Evolutionary conservation across 805 yeast genomes (phyloP).

Genomic region (Saccharomycopsis vini): DNA sequence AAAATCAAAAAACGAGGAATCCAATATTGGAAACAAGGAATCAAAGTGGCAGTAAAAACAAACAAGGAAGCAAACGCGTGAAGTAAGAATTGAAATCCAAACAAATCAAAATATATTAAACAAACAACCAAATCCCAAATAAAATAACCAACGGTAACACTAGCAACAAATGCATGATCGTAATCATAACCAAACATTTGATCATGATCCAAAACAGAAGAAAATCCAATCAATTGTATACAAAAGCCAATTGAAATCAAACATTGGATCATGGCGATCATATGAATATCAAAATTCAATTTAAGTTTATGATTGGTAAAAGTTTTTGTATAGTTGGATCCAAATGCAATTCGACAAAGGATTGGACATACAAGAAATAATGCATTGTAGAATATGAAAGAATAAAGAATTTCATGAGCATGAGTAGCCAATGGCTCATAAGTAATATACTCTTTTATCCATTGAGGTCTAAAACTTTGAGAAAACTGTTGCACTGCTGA

Average conservation of each 20-base stretch:
- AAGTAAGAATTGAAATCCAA: slow-evolving; percentile 72
- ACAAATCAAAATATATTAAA: slow-evolving; percentile 47
- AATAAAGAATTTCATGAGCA: slow-evolving; percentile 63
- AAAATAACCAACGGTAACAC: slow-evolving; percentile 79
- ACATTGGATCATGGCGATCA: slow-evolving; percentile 82
- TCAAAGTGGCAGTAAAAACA: slow-evolving; percentile 55
- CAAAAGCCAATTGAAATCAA: slow-evolving; percentile 50
- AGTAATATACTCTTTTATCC: too few species aligned
- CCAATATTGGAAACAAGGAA: slow-evolving; percentile 75
- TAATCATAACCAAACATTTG: slow-evolving; percentile 63
- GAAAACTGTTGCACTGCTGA: too few species aligned
- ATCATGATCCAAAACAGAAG: slow-evolving; percentile 27
- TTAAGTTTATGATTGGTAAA: slow-evolving; percentile 31
- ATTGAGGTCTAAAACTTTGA: not conserved
- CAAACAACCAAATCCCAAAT: slow-evolving; percentile 83
- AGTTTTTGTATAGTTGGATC: slow-evolving; percentile 42
- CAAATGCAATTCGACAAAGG: slow-evolving; percentile 41
- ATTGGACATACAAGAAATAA: slow-evolving; percentile 46
- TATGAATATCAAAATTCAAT: slow-evolving; percentile 81
- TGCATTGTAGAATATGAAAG: slow-evolving; percentile 51
- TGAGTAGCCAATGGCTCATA: slow-evolving; percentile 44
- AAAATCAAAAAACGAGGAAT: slow-evolving; percentile 75
- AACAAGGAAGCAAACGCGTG: slow-evolving; percentile 79
- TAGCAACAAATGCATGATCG: slow-evolving; percentile 63
- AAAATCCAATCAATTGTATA: slow-evolving; percentile 50